A percentile compares a stretch with the other conserved stretches of the same genome.
phyloP scores from a whole-genome alignment of 2,329 filamentous ascomycete genomes.

The Mycogone perniciosa region DNA sequence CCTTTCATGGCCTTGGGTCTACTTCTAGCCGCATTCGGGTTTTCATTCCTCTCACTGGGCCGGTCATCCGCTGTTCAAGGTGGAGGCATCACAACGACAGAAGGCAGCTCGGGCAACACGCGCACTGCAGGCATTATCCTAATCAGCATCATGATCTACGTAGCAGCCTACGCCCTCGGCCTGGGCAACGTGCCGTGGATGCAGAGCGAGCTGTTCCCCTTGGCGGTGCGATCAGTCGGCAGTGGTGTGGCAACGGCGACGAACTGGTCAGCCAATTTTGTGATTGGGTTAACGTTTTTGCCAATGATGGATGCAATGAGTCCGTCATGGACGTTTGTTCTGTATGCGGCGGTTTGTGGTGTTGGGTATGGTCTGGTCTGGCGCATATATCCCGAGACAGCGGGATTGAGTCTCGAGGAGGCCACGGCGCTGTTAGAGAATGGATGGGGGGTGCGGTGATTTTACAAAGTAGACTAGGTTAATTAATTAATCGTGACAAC shows the following conservation, averaged over 20 bases:
- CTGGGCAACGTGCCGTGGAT: constrained; percentile 95
- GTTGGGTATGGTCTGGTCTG: constrained; percentile 63
- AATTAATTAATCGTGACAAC: background rate
- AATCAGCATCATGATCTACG: constrained; percentile 71
- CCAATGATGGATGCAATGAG: constrained; percentile 75
- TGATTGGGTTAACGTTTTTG: constrained; percentile 80
- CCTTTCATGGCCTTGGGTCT: constrained; percentile 77
- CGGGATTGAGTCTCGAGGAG: constrained; percentile 74
- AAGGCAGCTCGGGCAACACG: constrained; percentile 15
- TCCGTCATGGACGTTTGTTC: constrained; percentile 69
- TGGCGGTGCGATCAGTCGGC: constrained; percentile 65
- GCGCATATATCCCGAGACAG: constrained; percentile 80
- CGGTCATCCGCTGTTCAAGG: constrained; percentile 16
- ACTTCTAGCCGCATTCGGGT: constrained; percentile 63
- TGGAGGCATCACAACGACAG: constrained; percentile 13
- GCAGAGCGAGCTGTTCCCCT: constrained; percentile 84
- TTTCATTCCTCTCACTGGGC: constrained; percentile 54
- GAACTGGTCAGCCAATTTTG: constrained; percentile 82
- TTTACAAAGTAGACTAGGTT: too few species aligned
- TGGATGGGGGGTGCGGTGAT: constrained; percentile 62
- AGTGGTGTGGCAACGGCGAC: constrained; percentile 71
- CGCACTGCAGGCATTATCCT: constrained; percentile 56
- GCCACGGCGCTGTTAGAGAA: constrained; percentile 63
- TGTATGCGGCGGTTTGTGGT: constrained; percentile 69
- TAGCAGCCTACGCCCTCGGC: constrained; percentile 78